Percentiles rank a stretch among this genome's conserved stretches.
phyloP scores from a whole-genome alignment of 2,329 filamentous ascomycete species.

The Tolypocladium nubicola region DNA sequence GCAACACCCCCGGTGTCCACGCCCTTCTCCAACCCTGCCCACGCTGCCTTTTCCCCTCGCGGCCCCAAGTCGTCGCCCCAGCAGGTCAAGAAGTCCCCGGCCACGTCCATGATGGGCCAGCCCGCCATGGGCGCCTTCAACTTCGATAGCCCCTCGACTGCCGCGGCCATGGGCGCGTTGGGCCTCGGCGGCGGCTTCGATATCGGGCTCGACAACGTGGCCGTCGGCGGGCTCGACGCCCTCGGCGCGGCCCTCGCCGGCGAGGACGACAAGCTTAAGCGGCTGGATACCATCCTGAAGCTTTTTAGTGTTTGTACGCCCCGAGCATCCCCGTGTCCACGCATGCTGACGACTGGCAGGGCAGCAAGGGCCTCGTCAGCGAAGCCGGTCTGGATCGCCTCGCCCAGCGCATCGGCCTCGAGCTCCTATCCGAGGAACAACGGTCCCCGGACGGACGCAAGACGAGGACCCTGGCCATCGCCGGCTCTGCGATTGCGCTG shows the following conservation, averaged over 20 bases:
- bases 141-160: slow-evolving; percentile 55
- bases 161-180: slow-evolving; percentile 48
- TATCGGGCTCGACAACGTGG: slow-evolving; percentile 40
- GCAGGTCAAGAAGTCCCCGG: slow-evolving; percentile 53
- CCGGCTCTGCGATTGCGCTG: slow-evolving; percentile 48
- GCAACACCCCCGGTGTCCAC: slow-evolving; percentile 58
- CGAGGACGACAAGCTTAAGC: slow-evolving; percentile 44
- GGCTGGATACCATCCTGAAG: slow-evolving; percentile 40
- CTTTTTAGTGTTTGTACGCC: slow-evolving; percentile 33
- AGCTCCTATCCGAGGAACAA: slow-evolving; percentile 48
- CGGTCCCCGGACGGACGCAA: slow-evolving; percentile 35
- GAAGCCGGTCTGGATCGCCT: slow-evolving; percentile 66
- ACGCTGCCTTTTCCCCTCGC: slow-evolving; percentile 49
- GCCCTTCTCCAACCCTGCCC: slow-evolving; percentile 48
- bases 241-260: slow-evolving; percentile 27
- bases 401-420: slow-evolving; percentile 55
- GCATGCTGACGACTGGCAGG: slow-evolving; percentile 12
- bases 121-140: slow-evolving; percentile 35
- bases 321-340: neutral
- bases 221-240: slow-evolving; percentile 34
- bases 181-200: slow-evolving; percentile 40
- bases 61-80: slow-evolving; percentile 51
- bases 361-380: slow-evolving; percentile 54
- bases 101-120: slow-evolving; percentile 40
- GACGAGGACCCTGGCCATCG: slow-evolving; percentile 48